Evolutionary conservation across 108 stramenopile genomes (phyloP).

Genomic region (Pelagomonas calceolata): DNA sequence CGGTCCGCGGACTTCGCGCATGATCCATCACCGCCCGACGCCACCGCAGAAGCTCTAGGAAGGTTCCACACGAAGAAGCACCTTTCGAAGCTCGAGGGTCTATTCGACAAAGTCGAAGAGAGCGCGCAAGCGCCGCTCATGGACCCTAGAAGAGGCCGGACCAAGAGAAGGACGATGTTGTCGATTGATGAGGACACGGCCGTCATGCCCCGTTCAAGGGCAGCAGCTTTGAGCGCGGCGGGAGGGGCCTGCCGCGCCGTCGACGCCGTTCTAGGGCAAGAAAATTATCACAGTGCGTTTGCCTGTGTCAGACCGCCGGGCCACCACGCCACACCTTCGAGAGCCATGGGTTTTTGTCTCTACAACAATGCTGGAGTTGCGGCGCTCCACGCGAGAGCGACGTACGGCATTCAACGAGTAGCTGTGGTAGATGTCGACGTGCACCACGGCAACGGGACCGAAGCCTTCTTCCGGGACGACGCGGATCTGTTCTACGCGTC

Average conservation of each 20-base stretch:
- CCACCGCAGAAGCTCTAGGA: conserved; percentile 11
- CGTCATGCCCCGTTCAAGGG: conserved; percentile 27
- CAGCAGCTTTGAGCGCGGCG: conserved; percentile 35
- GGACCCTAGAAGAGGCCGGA: conserved; percentile 32
- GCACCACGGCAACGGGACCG: conserved; percentile 96
- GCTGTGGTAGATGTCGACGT: conserved; percentile 96
- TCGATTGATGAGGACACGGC: conserved; percentile 26
- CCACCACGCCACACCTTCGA: conserved; percentile 88
- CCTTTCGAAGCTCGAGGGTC: conserved; percentile 24
- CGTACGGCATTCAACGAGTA: conserved; percentile 15
- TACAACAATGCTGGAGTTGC: conserved; percentile 94
- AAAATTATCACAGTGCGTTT: conserved; percentile 68
- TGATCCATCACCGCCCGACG: neutral
- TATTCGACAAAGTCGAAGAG: conserved; percentile 17
- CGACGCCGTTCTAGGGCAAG: conserved; percentile 32
- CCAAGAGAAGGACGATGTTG: conserved; percentile 11
- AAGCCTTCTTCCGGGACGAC: conserved; percentile 67
- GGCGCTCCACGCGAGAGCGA: conserved; percentile 80
- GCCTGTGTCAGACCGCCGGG: conserved; percentile 93
- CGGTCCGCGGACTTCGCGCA: neutral
- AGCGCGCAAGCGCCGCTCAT: conserved; percentile 26
- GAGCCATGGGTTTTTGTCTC: conserved; percentile 90
- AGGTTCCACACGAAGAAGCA: conserved; percentile 26
- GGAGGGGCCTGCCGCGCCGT: conserved; percentile 42
- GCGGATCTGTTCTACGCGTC: conserved; percentile 28